Conservation (phyloP, 2,329 filamentous ascomycete species). For the Paecilomyces fulvus region DNA sequence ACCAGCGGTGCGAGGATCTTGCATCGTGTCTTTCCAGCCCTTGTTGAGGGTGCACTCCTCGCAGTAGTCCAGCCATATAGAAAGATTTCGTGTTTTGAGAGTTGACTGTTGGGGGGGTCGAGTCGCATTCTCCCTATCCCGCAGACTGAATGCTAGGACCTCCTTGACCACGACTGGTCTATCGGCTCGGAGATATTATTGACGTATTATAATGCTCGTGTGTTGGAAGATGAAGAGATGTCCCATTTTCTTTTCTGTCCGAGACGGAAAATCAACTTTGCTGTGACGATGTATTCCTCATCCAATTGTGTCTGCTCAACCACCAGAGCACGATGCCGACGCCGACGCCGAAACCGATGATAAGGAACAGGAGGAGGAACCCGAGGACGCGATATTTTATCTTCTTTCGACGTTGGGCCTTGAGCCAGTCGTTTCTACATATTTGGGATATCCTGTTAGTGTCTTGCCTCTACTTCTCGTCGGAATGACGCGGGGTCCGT, state of each 20-base stretch:
- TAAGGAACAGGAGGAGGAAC: constrained; percentile 20
- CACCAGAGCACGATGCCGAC: constrained; percentile 40
- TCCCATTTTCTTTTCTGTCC: no score
- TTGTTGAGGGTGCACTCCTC: not conserved
- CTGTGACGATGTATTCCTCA: constrained; percentile 8
- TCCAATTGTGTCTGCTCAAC: constrained; percentile 27
- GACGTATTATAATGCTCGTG: not conserved
- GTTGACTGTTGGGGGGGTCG: not conserved
- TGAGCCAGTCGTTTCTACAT: constrained; percentile 47
- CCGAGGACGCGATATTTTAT: constrained; percentile 40
- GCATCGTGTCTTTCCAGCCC: not conserved
- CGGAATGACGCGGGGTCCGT: constrained; percentile 5
- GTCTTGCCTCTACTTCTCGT: constrained; percentile 1
- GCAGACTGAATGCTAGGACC: not conserved
- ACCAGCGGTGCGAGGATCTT: not conserved
- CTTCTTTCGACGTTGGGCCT: constrained; percentile 41
- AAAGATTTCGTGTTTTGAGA: not conserved
- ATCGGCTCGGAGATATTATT: not conserved
- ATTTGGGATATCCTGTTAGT: not conserved
- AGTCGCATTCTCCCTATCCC: not conserved
- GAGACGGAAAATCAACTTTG: no score
- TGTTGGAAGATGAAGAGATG: no score
- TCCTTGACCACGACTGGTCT: not conserved
- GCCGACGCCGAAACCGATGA: constrained; percentile 33
- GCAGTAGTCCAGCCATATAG: not conserved